Base-by-base conservation (phyloP, 148 eudicot genomes). In the Silene conica region DNA sequence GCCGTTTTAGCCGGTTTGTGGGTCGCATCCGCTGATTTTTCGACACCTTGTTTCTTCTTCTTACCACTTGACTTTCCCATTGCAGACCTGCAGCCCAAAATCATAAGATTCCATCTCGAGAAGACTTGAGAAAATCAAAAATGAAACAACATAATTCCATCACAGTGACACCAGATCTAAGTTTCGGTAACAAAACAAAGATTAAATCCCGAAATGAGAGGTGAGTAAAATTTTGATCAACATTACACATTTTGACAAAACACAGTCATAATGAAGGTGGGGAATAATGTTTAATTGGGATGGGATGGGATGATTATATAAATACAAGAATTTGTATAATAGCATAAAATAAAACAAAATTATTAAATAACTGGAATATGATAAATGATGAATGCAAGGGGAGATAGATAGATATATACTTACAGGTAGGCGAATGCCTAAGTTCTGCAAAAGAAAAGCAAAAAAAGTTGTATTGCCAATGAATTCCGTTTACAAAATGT, bases 61-160 rank as follows among this genome's bases (percentile, higher is more conserved):
- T 83, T 92, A 72, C 90, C 92, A 76, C 76, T 31, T 79, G 87
- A 84, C 72, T 78, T 90, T 64, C 90, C 90, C 96, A 90, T 90
- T 58, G 73, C 76, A 73, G 77, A 74, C 78, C 78, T 80, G 80
- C 54, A 63, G 74, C 67, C 80, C 63, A 78, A 78, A 78, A 34
- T 77, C 67, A 72, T 52, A 60, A 76, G 10, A 50, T 7, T 41
- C 56, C 70, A 55, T 64, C 20, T 65, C 55, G 55, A 26, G 16
- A 31, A 28, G 3, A 28, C 3, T 1, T 3, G 3, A 1, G 1
- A 28, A 28, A 1, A 28, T 28, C 3, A 28, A 28, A 28, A 28
- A 1, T 1, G 31, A 23, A 41, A 41, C 11, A 48, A n/a, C 52
- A 38, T 18, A 0, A 8, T 38, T 1, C 69, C 8, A 66, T 41